phyloP scores from a whole-genome alignment of 192 early-diverging fungal species.

The Coemansia sp. region DNA sequence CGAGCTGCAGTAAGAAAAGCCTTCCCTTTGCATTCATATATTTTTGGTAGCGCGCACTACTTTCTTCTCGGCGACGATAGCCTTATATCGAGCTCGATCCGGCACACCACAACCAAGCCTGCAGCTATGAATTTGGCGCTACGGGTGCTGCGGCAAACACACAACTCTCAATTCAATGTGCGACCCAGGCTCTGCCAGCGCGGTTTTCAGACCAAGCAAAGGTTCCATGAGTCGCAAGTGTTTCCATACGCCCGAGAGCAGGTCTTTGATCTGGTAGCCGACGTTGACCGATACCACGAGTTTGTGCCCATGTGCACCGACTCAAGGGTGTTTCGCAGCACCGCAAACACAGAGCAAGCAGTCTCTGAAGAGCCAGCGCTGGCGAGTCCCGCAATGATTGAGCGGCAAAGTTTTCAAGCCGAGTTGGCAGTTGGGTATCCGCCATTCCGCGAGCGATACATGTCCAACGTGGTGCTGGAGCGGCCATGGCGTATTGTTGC shows the following conservation, averaged over 20 bases:
- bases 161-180: too few species aligned
- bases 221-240: constrained; percentile 55
- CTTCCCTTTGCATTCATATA: too few species aligned
- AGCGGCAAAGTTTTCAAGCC: constrained; percentile 53
- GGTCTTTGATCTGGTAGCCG: constrained; percentile 76
- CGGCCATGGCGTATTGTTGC: constrained; percentile 61
- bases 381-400: constrained; percentile 1
- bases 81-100: too few species aligned
- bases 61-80: too few species aligned
- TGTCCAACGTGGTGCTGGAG: constrained; percentile 67
- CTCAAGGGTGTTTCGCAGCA: constrained; percentile 53
- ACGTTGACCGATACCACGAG: constrained; percentile 71
- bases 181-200: too few species aligned
- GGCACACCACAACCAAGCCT: too few species aligned
- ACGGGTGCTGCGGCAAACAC: too few species aligned
- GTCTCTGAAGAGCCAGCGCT: constrained; percentile 2
- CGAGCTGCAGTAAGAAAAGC: too few species aligned
- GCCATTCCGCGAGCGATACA: constrained; percentile 72
- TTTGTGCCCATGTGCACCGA: constrained; percentile 82
- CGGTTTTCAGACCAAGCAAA: too few species aligned
- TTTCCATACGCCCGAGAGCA: constrained; percentile 58
- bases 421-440: constrained; percentile 80
- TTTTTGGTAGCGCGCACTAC: too few species aligned
- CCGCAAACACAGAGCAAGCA: constrained; percentile 1
- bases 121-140: too few species aligned